Percentiles rank a stretch among this genome's conserved stretches.
phyloP scores from a whole-genome alignment of 2,329 filamentous ascomycete species.

The Aspergillus ochraceoroseus region DNA sequence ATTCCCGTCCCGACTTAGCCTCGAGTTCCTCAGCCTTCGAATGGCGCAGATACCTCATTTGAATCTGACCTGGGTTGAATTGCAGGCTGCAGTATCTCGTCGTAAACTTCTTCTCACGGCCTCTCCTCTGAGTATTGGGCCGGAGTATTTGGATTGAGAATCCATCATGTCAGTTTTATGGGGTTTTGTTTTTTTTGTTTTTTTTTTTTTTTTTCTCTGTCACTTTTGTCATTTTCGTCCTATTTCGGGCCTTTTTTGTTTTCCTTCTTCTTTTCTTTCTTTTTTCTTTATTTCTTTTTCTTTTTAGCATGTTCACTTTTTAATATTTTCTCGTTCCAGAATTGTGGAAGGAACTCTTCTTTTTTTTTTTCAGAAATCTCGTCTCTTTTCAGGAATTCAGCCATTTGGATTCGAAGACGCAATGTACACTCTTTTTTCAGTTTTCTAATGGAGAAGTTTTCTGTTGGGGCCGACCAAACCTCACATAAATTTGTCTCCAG shows the following conservation, averaged over 20 bases:
- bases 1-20: slow-evolving; percentile 4
- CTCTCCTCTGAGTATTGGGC: background rate
- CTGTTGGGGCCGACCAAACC: slow-evolving; percentile 9
- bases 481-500: slow-evolving; percentile 35
- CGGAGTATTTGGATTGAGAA: no score
- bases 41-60: slow-evolving; percentile 17
- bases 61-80: slow-evolving; percentile 9
- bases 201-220: background rate
- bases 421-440: background rate
- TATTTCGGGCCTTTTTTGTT: no score
- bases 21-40: slow-evolving; percentile 16
- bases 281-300: background rate
- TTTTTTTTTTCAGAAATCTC: background rate
- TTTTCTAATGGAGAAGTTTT: background rate
- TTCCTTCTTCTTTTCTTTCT: background rate
- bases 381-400: background rate
- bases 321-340: background rate
- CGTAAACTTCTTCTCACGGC: slow-evolving; percentile 1
- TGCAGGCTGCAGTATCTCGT: slow-evolving; percentile 2
- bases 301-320: background rate
- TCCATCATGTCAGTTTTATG: no score
- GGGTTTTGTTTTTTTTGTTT: no score
- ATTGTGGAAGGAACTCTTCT: background rate
- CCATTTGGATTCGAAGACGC: background rate
- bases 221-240: no score